phyloP scores from a whole-genome alignment of 805 yeast species.

The Suhomyces pyralidae region DNA sequence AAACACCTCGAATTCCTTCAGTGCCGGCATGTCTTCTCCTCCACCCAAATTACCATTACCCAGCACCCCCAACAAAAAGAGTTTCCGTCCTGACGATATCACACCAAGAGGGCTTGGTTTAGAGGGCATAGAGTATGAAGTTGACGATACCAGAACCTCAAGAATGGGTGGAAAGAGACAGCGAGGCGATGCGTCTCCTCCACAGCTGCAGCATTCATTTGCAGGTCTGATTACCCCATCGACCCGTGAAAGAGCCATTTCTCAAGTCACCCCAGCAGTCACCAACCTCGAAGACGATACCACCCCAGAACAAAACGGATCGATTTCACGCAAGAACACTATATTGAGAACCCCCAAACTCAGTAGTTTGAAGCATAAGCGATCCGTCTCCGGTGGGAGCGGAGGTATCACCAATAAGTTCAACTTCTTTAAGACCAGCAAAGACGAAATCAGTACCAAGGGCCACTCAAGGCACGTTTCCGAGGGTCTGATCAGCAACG shows the following conservation, averaged over 20 bases:
- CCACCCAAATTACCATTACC: slow-evolving; percentile 37
- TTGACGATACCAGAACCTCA: background rate
- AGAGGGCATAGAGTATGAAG: slow-evolving; percentile 31
- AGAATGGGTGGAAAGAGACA: slow-evolving; percentile 1
- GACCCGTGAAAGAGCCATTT: slow-evolving; percentile 4
- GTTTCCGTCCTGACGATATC: slow-evolving; percentile 12
- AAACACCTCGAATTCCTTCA: background rate
- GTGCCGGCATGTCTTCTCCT: slow-evolving; percentile 26
- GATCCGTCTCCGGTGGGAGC: slow-evolving; percentile 38
- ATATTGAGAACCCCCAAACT: slow-evolving; percentile 30
- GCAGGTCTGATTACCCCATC: slow-evolving; percentile 1
- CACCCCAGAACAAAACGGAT: background rate
- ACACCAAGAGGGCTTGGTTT: slow-evolving; percentile 38
- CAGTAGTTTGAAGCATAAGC: slow-evolving; percentile 36
- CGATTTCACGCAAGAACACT: slow-evolving; percentile 25
- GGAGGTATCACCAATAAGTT: slow-evolving; percentile 27
- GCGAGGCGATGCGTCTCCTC: slow-evolving; percentile 1
- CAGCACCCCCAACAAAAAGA: slow-evolving; percentile 23
- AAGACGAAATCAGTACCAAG: slow-evolving; percentile 13
- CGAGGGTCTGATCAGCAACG: slow-evolving; percentile 31
- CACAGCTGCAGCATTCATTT: background rate
- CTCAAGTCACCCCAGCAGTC: slow-evolving; percentile 27
- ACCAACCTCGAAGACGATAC: slow-evolving; percentile 31
- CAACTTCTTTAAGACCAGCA: slow-evolving; percentile 30
- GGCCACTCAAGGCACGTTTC: slow-evolving; percentile 40